Conservation (phyloP, 2,329 filamentous ascomycete species). For the Septoria linicola region DNA sequence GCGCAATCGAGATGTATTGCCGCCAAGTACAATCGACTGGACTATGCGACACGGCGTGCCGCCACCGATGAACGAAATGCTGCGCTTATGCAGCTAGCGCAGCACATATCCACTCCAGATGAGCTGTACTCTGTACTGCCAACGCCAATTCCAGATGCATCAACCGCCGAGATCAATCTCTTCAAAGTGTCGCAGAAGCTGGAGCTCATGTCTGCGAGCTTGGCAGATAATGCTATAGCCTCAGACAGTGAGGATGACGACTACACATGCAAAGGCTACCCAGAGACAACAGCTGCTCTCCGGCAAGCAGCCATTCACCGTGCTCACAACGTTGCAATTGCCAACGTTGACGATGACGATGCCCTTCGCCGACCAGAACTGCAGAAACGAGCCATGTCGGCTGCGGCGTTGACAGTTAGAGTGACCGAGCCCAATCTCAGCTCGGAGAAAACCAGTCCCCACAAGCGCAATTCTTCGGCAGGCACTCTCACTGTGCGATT, state of each 20-base stretch:
- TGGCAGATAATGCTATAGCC: conserved; percentile 11
- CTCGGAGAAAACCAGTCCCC: background rate
- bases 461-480: conserved; percentile 5
- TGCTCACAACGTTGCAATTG: background rate
- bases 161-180: conserved; percentile 1
- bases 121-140: background rate
- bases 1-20: background rate
- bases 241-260: conserved; percentile 12
- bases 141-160: conserved; percentile 9
- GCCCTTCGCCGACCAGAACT: background rate
- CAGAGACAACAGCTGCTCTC: conserved; percentile 7
- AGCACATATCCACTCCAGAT: background rate
- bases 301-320: conserved; percentile 4
- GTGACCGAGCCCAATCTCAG: background rate
- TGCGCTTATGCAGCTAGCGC: background rate
- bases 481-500: conserved; percentile 4
- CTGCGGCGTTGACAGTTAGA: background rate
- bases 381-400: conserved; percentile 11
- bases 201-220: background rate
- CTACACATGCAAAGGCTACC: conserved; percentile 10
- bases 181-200: conserved; percentile 10
- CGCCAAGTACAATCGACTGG: conserved; percentile 12
- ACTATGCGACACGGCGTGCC: conserved; percentile 22
- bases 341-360: background rate
- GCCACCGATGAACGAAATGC: conserved; percentile 11